Conservation (phyloP, 345 rosid species). For the Arabidopsis arenosa region DNA sequence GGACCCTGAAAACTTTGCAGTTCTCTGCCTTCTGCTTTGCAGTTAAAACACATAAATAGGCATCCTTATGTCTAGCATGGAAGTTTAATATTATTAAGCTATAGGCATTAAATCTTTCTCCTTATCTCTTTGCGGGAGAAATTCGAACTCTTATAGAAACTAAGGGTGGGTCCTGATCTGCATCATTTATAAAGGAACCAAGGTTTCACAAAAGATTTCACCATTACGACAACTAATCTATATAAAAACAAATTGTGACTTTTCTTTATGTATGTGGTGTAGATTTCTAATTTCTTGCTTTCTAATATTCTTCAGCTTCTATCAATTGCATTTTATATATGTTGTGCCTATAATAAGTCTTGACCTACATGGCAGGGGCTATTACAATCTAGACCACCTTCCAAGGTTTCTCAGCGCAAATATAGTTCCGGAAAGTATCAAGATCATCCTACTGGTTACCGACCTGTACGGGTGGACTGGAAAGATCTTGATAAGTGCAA, state of each 20-base stretch:
- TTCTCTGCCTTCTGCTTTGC: conserved; percentile 17
- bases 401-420: conserved; percentile 57
- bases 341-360: conserved; percentile 34
- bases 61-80: conserved; percentile 8
- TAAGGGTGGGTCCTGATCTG: conserved; percentile 9
- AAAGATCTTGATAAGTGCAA: conserved; percentile 97
- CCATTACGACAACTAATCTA: neutral
- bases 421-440: conserved; percentile 58
- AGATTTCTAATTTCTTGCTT: neutral
- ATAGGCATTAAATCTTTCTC: conserved; percentile 18
- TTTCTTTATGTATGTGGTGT: conserved; percentile 1
- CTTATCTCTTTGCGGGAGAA: conserved; percentile 11
- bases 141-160: neutral
- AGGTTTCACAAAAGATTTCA: neutral
- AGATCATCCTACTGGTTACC: conserved; percentile 82
- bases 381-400: conserved; percentile 63
- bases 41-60: conserved; percentile 12
- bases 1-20: conserved; percentile 27
- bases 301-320: conserved; percentile 2
- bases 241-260: neutral
- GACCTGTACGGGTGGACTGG: conserved; percentile 97
- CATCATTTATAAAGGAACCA: neutral
- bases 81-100: conserved; percentile 21
- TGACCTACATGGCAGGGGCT: conserved; percentile 58
- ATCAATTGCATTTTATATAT: conserved; percentile 1